Percentiles rank a stretch among this genome's conserved stretches.
These are phyloP conservation scores for Cercospora citrullina DNA, from an alignment of 2,329 filamentous ascomycete species.

Conservation along the genomic window DNA sequence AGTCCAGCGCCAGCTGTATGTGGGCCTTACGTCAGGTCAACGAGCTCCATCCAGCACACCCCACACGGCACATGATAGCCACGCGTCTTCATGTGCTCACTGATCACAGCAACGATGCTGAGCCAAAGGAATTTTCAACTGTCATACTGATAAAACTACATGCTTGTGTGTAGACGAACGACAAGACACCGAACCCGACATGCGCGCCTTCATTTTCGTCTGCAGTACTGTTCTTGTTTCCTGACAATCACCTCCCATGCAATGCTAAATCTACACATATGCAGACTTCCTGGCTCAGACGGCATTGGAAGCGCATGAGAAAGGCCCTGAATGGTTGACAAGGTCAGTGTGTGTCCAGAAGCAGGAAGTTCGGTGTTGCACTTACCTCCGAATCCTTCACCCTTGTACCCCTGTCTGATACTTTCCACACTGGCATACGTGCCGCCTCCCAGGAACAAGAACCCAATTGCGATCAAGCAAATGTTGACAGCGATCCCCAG, in stretches of 20 bases:
- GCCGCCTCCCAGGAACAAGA: constrained; percentile 79
- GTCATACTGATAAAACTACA: background rate
- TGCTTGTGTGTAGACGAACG: background rate
- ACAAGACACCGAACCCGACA: too few relatives aligned
- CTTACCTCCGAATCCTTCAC: constrained; percentile 61
- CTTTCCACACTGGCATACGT: constrained; percentile 74
- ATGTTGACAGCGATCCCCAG: constrained; percentile 67
- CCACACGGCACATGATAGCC: background rate
- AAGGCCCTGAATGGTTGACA: background rate
- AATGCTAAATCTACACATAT: background rate
- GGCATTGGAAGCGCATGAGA: constrained; percentile 8
- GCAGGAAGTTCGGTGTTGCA: background rate
- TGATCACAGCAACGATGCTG: background rate
- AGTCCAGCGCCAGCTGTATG: background rate
- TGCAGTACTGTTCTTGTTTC: background rate
- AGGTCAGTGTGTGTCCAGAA: background rate
- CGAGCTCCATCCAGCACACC: background rate
- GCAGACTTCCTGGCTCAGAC: background rate
- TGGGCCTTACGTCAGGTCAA: constrained; percentile 4
- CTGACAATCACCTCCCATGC: background rate
- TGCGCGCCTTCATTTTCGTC: too few relatives aligned
- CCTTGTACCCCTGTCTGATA: constrained; percentile 62
- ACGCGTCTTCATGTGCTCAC: background rate
- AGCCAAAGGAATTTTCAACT: background rate
- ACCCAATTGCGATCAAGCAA: constrained; percentile 68